Conservation (phyloP, 805 yeast genomes). For the Vanderwaltozyma yarrowii region DNA sequence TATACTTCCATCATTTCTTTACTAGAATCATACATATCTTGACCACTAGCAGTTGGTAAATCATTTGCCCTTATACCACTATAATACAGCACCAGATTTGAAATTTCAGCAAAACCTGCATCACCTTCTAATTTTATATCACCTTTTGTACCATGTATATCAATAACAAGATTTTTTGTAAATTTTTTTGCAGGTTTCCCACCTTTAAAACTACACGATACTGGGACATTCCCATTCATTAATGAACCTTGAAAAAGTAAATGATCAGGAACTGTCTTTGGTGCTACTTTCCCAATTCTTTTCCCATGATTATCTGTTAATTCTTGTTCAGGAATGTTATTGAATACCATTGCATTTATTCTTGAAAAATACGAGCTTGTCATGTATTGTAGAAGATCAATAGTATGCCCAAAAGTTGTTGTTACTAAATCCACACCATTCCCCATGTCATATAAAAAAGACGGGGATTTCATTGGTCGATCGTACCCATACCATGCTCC, state of each 20-base stretch:
- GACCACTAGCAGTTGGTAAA: conserved; percentile 4
- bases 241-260: conserved; percentile 24
- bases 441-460: conserved; percentile 19
- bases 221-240: conserved; percentile 22
- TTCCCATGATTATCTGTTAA: conserved; percentile 19
- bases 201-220: conserved; percentile 25
- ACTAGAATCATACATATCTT: conserved; percentile 11
- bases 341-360: conserved; percentile 22
- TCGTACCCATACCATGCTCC: conserved; percentile 28
- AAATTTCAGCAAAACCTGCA: conserved; percentile 28
- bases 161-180: conserved; percentile 26
- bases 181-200: conserved; percentile 27
- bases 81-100: conserved; percentile 24
- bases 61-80: conserved; percentile 20
- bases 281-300: conserved; percentile 12
- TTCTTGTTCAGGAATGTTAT: conserved; percentile 23
- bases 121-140: conserved; percentile 27
- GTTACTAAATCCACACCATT: conserved; percentile 23
- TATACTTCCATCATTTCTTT: conserved; percentile 25
- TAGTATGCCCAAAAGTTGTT: conserved; percentile 25
- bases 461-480: conserved; percentile 19
- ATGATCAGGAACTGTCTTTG: conserved; percentile 25
- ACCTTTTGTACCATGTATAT: conserved; percentile 27
- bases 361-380: conserved; percentile 22
- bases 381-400: conserved; percentile 24